phyloP scores from a whole-genome alignment of 2,329 filamentous ascomycete species.

The Colletotrichum lupini region DNA sequence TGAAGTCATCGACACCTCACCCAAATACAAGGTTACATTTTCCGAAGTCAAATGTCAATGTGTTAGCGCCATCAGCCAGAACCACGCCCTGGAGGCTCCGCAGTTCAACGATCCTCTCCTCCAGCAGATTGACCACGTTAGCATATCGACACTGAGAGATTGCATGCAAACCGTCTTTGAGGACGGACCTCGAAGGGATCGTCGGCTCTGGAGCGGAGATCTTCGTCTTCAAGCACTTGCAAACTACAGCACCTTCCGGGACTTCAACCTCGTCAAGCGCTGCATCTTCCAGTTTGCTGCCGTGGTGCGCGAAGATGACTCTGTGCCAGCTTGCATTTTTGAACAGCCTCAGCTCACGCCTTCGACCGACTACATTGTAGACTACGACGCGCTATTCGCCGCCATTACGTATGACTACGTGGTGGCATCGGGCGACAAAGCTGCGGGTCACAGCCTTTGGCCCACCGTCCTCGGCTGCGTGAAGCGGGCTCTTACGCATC shows the following conservation, averaged over 20 bases:
- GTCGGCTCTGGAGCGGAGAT: slow-evolving; percentile 51
- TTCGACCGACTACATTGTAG: slow-evolving; percentile 48
- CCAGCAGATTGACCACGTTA: slow-evolving; percentile 43
- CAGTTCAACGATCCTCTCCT: slow-evolving; percentile 39
- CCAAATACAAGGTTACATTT: slow-evolving; percentile 46
- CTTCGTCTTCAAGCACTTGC: slow-evolving; percentile 48
- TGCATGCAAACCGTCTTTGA: slow-evolving; percentile 54
- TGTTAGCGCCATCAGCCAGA: slow-evolving; percentile 42
- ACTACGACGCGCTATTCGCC: slow-evolving; percentile 49
- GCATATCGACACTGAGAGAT: slow-evolving; percentile 47
- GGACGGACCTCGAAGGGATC: slow-evolving; percentile 49
- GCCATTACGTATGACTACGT: slow-evolving; percentile 47
- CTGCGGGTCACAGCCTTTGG: slow-evolving; percentile 44
- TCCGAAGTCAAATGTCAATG: slow-evolving; percentile 41
- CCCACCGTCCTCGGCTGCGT: slow-evolving; percentile 44
- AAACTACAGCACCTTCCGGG: slow-evolving; percentile 49
- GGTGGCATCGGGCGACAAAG: slow-evolving; percentile 43
- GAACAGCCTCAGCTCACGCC: slow-evolving; percentile 44
- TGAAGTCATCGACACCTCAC: slow-evolving; percentile 48
- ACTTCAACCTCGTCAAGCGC: slow-evolving; percentile 47
- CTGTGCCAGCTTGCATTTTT: slow-evolving; percentile 48
- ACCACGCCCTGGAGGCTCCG: slow-evolving; percentile 33
- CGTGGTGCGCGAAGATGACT: slow-evolving; percentile 44
- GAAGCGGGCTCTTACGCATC: slow-evolving; percentile 39
- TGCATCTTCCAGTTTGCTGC: slow-evolving; percentile 49